phyloP scores from a whole-genome alignment of 2,329 filamentous ascomycete species.

The Microdochium bolleyi region DNA sequence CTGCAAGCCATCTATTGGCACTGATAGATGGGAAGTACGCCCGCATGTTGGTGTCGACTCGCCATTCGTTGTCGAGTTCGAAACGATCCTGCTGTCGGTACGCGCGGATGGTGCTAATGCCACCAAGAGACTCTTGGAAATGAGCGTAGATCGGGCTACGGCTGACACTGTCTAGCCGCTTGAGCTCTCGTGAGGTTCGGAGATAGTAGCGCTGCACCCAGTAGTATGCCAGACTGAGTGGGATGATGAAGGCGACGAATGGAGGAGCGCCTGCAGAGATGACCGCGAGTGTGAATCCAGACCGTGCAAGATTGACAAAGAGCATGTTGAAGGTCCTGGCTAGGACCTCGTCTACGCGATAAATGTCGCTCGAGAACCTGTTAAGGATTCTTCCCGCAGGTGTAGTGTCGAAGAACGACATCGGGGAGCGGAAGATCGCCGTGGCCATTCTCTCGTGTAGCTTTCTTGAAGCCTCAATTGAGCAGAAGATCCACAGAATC shows the following conservation, averaged over 20 bases:
- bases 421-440: slow-evolving; percentile 93
- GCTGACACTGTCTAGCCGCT: slow-evolving; percentile 90
- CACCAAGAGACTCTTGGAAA: slow-evolving; percentile 94
- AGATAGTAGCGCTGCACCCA: slow-evolving; percentile 97
- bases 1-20: slow-evolving; percentile 87
- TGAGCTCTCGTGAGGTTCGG: slow-evolving; percentile 89
- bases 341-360: slow-evolving; percentile 83
- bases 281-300: slow-evolving; percentile 76
- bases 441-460: slow-evolving; percentile 96
- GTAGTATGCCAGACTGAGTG: slow-evolving; percentile 73
- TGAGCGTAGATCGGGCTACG: slow-evolving; percentile 96
- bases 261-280: slow-evolving; percentile 75
- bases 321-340: slow-evolving; percentile 98
- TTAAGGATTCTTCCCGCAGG: slow-evolving; percentile 95
- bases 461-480: slow-evolving; percentile 95
- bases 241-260: slow-evolving; percentile 75
- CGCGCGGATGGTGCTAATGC: slow-evolving; percentile 89
- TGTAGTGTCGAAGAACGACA: slow-evolving; percentile 98
- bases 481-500: slow-evolving; percentile 98
- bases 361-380: slow-evolving; percentile 84
- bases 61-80: slow-evolving; percentile 91
- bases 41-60: slow-evolving; percentile 86
- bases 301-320: slow-evolving; percentile 67
- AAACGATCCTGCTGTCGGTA: slow-evolving; percentile 87
- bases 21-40: slow-evolving; percentile 96